Evolutionary conservation across 2,329 filamentous ascomycete species (phyloP).

Genomic region (Exophiala lecanii-corni): DNA sequence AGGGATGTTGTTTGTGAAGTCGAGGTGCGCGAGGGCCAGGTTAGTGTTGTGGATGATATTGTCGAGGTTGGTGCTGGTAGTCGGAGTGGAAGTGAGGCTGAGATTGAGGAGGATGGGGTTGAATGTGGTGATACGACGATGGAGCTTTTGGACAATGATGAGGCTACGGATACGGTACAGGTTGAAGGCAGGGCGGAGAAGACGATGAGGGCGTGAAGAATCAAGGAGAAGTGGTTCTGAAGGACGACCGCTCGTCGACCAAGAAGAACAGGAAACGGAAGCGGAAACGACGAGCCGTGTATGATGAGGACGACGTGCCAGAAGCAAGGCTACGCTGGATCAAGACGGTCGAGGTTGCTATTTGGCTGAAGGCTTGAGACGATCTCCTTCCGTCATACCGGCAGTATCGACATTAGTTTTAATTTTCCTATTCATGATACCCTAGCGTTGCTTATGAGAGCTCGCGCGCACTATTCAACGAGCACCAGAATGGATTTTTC

Average conservation of each 20-base stretch:
- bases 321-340: slow-evolving; percentile 44
- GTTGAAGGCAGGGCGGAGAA: background rate
- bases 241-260: slow-evolving; percentile 13
- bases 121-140: slow-evolving; percentile 25
- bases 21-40: slow-evolving; percentile 51
- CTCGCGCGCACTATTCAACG: too few relatives aligned
- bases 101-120: slow-evolving; percentile 14
- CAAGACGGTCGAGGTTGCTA: slow-evolving; percentile 43
- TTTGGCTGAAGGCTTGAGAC: slow-evolving; percentile 34
- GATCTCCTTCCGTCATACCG: too few relatives aligned
- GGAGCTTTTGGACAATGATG: slow-evolving; percentile 19
- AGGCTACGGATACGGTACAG: slow-evolving; percentile 7
- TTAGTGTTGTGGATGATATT: slow-evolving; percentile 58
- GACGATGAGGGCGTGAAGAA: slow-evolving; percentile 1
- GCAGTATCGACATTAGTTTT: too few relatives aligned
- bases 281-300: slow-evolving; percentile 26
- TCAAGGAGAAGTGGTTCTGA: too few relatives aligned
- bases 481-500: too few relatives aligned
- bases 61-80: slow-evolving; percentile 36
- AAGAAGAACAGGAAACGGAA: slow-evolving; percentile 29
- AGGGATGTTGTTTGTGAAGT: slow-evolving; percentile 48
- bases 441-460: too few relatives aligned
- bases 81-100: slow-evolving; percentile 24
- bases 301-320: slow-evolving; percentile 35
- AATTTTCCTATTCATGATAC: too few relatives aligned